These are phyloP conservation scores for Colletotrichum agaves DNA, from an alignment of 2,329 filamentous ascomycete genomes.

Conservation along the genomic window DNA sequence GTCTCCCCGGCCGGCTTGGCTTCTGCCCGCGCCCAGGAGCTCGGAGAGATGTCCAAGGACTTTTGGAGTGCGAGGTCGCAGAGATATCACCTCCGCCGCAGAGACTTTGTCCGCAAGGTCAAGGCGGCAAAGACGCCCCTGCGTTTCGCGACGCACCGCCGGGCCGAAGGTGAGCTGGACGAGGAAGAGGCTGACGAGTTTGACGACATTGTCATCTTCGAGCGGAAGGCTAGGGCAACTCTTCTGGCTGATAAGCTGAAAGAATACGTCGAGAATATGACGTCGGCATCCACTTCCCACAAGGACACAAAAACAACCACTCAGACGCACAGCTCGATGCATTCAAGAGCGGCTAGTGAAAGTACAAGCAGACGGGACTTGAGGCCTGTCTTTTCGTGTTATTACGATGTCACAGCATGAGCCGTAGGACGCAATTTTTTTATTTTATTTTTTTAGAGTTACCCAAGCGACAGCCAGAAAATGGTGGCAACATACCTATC, in stretches of 20 bases:
- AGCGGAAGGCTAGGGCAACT: slow-evolving; percentile 31
- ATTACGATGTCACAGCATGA: slow-evolving; percentile 31
- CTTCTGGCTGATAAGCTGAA: slow-evolving; percentile 31
- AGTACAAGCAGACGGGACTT: slow-evolving; percentile 22
- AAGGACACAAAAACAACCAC: not conserved
- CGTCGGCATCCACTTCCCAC: not conserved
- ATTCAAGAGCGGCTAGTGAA: slow-evolving; percentile 20
- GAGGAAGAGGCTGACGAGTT: slow-evolving; percentile 51
- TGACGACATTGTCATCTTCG: slow-evolving; percentile 45
- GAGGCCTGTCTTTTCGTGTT: slow-evolving; percentile 36
- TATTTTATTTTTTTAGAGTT: not conserved
- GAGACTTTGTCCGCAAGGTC: slow-evolving; percentile 53
- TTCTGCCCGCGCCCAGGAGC: slow-evolving; percentile 48
- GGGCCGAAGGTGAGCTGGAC: slow-evolving; percentile 43
- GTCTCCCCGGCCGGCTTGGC: slow-evolving; percentile 46
- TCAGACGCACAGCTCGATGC: not conserved
- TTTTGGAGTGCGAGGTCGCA: slow-evolving; percentile 52
- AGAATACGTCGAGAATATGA: slow-evolving; percentile 30
- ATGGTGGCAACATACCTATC: too few species aligned
- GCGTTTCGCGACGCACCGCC: slow-evolving; percentile 52
- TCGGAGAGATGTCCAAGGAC: slow-evolving; percentile 54
- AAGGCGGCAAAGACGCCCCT: slow-evolving; percentile 50
- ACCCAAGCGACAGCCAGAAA: too few species aligned
- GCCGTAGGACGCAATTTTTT: not conserved
- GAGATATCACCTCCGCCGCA: slow-evolving; percentile 51